phyloP scores from a whole-genome alignment of 257 asterid genomes.

The Solanum chiquidenum region DNA sequence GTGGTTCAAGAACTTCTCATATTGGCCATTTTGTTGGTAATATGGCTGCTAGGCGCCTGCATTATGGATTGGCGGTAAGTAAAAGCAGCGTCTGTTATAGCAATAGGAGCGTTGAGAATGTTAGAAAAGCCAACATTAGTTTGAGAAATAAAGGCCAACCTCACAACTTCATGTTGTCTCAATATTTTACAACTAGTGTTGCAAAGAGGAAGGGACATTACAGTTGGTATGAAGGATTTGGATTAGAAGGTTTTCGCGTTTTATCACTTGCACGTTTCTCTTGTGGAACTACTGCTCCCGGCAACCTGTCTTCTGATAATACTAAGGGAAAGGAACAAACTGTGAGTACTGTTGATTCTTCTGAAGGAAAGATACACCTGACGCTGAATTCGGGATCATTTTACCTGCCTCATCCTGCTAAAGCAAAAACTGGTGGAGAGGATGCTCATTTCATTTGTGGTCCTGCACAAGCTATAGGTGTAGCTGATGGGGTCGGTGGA shows the following conservation, averaged over 20 bases:
- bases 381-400: not conserved
- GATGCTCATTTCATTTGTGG: constrained; percentile 2
- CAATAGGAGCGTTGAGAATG: not conserved
- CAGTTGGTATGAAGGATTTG: not conserved
- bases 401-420: not conserved
- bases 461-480: not conserved
- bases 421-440: not conserved
- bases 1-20: not conserved
- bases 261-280: not conserved
- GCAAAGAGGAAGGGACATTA: not conserved
- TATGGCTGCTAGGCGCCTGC: not conserved
- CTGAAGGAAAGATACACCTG: not conserved
- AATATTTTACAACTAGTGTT: not conserved
- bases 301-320: not conserved
- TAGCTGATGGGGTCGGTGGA: constrained; percentile 2
- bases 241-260: not conserved
- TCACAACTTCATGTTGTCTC: not conserved
- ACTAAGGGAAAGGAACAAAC: not conserved
- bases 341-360: not conserved
- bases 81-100: not conserved
- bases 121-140: not conserved
- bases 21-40: not conserved
- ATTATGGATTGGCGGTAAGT: not conserved
- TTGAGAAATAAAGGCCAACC: not conserved
- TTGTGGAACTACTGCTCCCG: not conserved